phyloP scores from a whole-genome alignment of 1,139 yeast species.

The Meyerozyma carpophila region DNA sequence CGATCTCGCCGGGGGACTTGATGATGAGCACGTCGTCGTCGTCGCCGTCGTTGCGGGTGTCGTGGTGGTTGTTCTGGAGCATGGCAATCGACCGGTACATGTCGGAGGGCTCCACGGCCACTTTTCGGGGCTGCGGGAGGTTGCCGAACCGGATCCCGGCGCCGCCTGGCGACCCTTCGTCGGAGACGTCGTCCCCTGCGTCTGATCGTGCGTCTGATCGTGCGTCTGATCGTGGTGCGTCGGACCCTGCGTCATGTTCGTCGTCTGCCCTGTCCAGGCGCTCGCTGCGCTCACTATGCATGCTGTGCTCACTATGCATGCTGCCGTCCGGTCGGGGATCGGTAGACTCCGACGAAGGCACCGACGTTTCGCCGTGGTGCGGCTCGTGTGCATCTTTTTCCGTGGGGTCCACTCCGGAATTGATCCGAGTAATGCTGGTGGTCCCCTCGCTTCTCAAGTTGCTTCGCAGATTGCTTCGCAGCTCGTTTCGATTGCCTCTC shows the following conservation, averaged over 20 bases:
- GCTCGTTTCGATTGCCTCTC: too few species aligned
- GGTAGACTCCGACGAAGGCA: neutral
- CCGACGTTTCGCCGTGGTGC: neutral
- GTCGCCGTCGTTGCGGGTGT: slow-evolving; percentile 23
- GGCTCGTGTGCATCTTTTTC: slow-evolving; percentile 8
- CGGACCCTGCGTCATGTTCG: too few species aligned
- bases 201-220: too few species aligned
- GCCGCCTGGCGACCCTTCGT: too few species aligned
- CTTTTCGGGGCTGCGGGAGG: slow-evolving; percentile 38
- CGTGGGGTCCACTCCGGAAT: slow-evolving; percentile 22
- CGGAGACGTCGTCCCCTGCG: too few species aligned
- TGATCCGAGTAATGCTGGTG: slow-evolving; percentile 29
- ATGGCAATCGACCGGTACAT: slow-evolving; percentile 79
- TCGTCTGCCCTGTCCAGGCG: too few species aligned
- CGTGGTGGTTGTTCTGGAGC: slow-evolving; percentile 50
- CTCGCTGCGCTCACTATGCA: too few species aligned
- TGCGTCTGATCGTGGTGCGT: too few species aligned
- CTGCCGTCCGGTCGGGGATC: too few species aligned
- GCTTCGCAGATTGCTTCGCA: too few species aligned
- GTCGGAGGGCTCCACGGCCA: slow-evolving; percentile 72
- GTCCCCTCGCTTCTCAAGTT: too few species aligned
- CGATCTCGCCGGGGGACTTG: slow-evolving; percentile 72
- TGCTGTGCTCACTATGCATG: too few species aligned
- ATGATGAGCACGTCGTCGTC: slow-evolving; percentile 82
- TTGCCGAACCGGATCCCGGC: slow-evolving; percentile 35